Evolutionary conservation across 768 basidiomycete genomes (phyloP), one percentile per base, ranked within the genome.

Genomic region (Lentinula boryana): DNA sequence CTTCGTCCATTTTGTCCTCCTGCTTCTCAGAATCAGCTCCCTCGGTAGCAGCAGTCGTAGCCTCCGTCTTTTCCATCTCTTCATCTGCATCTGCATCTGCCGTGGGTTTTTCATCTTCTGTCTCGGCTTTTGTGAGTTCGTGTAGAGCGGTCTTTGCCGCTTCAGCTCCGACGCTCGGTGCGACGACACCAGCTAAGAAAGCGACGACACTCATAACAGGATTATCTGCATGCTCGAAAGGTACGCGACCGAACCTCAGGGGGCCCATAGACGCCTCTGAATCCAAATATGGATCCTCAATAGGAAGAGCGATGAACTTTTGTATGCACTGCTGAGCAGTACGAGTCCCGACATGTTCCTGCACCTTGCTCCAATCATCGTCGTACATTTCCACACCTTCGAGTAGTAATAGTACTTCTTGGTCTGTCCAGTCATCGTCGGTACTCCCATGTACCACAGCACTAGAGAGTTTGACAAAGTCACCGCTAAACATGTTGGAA

Each of bases 121-220:
- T 78, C 44, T 82, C 76, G 9, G 81, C 84, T 63, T 86, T 85
- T 8, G 86, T 88, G 18, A 96, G 79, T 60, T 90, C 89, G 49
- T 90, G 90, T 62, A 96, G 74, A 0, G 94, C 95, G 0, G 87
- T 87, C 71, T 94, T 94, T 5, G 97, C 97, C 1, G 95, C 96
- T 62, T 94, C 94, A 0, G 93, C 91, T 3, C 95, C 96, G 4
- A 97, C 89, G 0, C 88, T 87, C 0, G 94, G 93, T 9, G 86
- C 86, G 6, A 98, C 89, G 9, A 95, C 94, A 5, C 93, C 91
- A 7, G 97, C 94, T 23, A 99, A 79, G 77, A 98, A 98, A 1
- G 97, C 94, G 18, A 98, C 95, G 23, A 98, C 97, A 71, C 91
- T 93, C 94, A 99, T 94, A 16, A 99, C 93, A 0, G 97, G 97